A percentile compares a stretch with the other conserved stretches of the same genome.
phyloP scores from a whole-genome alignment of 495 filamentous ascomycete genomes.

The Achaetomiella virescens region DNA sequence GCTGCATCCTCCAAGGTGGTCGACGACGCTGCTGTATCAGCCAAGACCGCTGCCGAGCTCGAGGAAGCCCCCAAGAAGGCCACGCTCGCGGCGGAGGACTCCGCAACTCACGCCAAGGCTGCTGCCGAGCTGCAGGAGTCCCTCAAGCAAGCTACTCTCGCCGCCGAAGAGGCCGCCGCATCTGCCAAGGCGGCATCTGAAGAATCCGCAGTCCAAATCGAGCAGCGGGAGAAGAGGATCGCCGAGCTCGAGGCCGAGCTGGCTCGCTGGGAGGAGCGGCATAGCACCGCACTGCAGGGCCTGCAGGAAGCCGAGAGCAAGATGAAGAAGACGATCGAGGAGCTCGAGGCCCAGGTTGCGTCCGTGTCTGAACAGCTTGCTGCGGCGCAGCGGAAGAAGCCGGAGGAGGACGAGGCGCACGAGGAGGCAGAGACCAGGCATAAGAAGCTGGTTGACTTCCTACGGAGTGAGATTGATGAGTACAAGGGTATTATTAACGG shows the following conservation, averaged over 20 bases:
- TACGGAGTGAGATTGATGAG: constrained; percentile 71
- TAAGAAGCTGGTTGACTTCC: constrained; percentile 54
- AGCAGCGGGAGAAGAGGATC: constrained; percentile 57
- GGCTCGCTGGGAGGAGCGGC: constrained; percentile 65
- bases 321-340: constrained; percentile 62
- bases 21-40: constrained; percentile 14
- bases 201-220: constrained; percentile 22
- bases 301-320: constrained; percentile 68
- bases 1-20: constrained; percentile 16
- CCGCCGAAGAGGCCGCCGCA: constrained; percentile 7
- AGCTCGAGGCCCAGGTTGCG: constrained; percentile 56
- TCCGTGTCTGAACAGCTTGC: constrained; percentile 34
- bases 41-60: constrained; percentile 43
- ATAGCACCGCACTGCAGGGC: constrained; percentile 61
- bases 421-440: constrained; percentile 47
- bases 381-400: constrained; percentile 27
- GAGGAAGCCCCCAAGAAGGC: constrained; percentile 48
- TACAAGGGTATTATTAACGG: constrained; percentile 64
- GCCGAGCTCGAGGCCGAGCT: constrained; percentile 69
- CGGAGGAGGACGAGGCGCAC: constrained; percentile 28
- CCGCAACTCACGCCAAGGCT: constrained; percentile 15
- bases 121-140: constrained; percentile 53
- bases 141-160: constrained; percentile 36
- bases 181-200: constrained; percentile 13
- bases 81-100: neutral